Base-by-base conservation (phyloP, 2,329 filamentous ascomycete species). In the Paraconiothyrium sp. region DNA sequence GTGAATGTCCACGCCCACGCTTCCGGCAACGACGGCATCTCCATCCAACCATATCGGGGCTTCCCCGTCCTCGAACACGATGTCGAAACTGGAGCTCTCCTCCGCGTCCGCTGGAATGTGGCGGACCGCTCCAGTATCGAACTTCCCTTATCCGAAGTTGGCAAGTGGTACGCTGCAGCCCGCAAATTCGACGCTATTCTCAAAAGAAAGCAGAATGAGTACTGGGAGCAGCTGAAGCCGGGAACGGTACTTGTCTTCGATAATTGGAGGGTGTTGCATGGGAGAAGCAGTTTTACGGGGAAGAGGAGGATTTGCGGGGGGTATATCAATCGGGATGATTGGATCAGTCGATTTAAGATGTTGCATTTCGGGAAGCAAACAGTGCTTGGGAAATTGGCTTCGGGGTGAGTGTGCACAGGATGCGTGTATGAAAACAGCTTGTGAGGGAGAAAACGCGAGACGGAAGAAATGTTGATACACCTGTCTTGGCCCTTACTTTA, bases 261-360 rank as follows among this genome's bases (percentile, higher is more conserved):
- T 76, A 98, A 99, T 74, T 97, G 94, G 93, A 87, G 95, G 61
- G 91, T 97, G 37, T 81, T 98, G 69, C 95, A 99, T 78, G 95
- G 94, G 1, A 85, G 95, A 69, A 89, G 89, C 55, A 87, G 87
- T 0, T 99, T 98, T 73, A 90, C 89, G 6, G 95, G 95, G 1
- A 88, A 91, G 73, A 85, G 95, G 67, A 89, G 94, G 67, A 92
- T 99, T 73, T 97, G 94, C 77, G 95, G 95, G 62, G 94, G 88
- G 10, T 98, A 98, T 72, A 62, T 70, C 30, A 70, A 67, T 51
- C 57, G 67, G 24, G 69, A 72, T 64, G 69, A 72, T 52, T 72
- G 65, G 64, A 65, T 72, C n/a, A 41, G 22, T 68, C 65, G 8
- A 48, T 69, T 60, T 37, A 72, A 72, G 60, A 66, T 72, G 56